Evolutionary conservation across 2,329 filamentous ascomycete species (phyloP).

Genomic region (Xylariales sp.): DNA sequence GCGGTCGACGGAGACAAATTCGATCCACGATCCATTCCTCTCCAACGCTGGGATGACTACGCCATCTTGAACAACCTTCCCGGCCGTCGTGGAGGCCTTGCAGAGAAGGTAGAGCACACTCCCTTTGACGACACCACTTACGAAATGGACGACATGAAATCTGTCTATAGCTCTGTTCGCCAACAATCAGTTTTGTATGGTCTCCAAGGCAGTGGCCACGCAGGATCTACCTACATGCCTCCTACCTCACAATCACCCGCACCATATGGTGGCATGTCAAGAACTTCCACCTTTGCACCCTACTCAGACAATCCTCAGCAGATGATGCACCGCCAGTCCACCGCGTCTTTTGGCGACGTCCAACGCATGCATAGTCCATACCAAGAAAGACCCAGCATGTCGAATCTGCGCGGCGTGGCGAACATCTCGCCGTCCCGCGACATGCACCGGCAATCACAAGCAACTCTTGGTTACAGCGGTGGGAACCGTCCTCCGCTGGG

Average conservation of each 20-base stretch:
- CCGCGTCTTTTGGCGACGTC: slow-evolving; percentile 60
- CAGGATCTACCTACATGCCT: slow-evolving; percentile 69
- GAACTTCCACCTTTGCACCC: slow-evolving; percentile 38
- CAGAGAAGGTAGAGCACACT: slow-evolving; percentile 56
- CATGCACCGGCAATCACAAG: slow-evolving; percentile 36
- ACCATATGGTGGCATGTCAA: slow-evolving; percentile 52
- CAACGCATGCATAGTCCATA: slow-evolving; percentile 52
- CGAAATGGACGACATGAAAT: slow-evolving; percentile 98
- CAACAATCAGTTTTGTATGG: slow-evolving; percentile 84
- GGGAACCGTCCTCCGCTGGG: slow-evolving; percentile 43
- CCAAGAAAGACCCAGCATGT: slow-evolving; percentile 59
- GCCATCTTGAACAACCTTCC: slow-evolving; percentile 81
- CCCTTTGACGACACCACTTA: slow-evolving; percentile 72
- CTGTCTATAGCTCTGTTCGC: slow-evolving; percentile 87
- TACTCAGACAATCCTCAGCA: slow-evolving; percentile 49
- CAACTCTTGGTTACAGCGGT: slow-evolving; percentile 43
- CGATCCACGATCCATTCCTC: slow-evolving; percentile 85
- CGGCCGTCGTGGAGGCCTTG: slow-evolving; percentile 72
- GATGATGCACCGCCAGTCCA: slow-evolving; percentile 66
- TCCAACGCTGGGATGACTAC: slow-evolving; percentile 98
- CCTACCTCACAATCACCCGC: slow-evolving; percentile 65
- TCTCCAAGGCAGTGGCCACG: slow-evolving; percentile 57
- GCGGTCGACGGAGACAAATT: slow-evolving; percentile 81
- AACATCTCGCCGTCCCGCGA: slow-evolving; percentile 41
- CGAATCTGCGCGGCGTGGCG: slow-evolving; percentile 47